A percentile compares a stretch with the other conserved stretches of the same genome.
phyloP scores from a whole-genome alignment of 371 early-diverging fungal genomes.

The Dichotomocladium elegans region DNA sequence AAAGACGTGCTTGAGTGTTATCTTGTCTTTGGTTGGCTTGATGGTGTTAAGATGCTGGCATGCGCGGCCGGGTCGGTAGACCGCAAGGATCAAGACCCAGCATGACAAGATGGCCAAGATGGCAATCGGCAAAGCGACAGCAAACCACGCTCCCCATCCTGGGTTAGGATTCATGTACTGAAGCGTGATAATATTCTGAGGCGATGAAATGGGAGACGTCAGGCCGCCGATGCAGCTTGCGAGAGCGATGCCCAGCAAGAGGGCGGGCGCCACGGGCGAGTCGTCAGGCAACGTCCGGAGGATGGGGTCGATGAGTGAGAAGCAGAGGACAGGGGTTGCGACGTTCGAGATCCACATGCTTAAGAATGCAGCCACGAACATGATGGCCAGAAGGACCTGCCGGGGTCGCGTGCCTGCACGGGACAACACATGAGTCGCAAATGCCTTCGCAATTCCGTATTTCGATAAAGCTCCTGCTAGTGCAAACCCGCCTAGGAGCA shows the following conservation, averaged over 20 bases:
- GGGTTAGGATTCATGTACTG: conserved; percentile 81
- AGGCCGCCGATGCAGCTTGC: conserved; percentile 94
- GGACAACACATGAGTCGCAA: conserved; percentile 63
- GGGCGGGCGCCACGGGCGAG: conserved; percentile 54
- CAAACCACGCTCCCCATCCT: conserved; percentile 84
- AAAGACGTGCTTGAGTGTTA: conserved; percentile 42
- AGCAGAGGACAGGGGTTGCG: conserved; percentile 84
- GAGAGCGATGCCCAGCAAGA: conserved; percentile 93
- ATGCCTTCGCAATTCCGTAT: conserved; percentile 66
- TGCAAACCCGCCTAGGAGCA: conserved; percentile 92
- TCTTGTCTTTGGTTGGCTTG: conserved; percentile 36
- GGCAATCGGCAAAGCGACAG: conserved; percentile 70
- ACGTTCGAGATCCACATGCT: conserved; percentile 85
- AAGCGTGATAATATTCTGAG: conserved; percentile 89
- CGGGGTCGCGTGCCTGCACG: conserved; percentile 67
- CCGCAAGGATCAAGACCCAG: conserved; percentile 73
- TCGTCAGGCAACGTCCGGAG: conserved; percentile 61
- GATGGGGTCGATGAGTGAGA: conserved; percentile 70
- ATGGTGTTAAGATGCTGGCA: conserved; percentile 22
- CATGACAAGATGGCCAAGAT: conserved; percentile 65
- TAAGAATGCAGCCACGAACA: conserved; percentile 72
- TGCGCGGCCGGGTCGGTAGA: conserved; percentile 57
- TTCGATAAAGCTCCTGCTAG: conserved; percentile 78
- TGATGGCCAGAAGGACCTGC: conserved; percentile 66
- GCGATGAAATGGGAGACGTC: conserved; percentile 92